phyloP scores from a whole-genome alignment of 805 yeast species.

The Ogataea pignaliae region DNA sequence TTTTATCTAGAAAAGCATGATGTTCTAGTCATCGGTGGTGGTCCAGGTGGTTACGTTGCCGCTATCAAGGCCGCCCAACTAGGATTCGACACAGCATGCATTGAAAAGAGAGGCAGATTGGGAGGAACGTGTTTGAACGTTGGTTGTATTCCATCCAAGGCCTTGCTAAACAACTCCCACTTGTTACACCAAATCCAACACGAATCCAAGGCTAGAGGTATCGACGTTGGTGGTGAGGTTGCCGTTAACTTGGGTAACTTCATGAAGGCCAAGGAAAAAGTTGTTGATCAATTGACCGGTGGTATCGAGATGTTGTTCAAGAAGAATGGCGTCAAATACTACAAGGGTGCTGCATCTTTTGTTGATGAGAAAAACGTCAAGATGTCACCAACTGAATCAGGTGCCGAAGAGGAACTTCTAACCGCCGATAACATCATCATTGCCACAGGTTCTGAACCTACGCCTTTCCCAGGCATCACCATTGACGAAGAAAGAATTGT shows the following conservation, averaged over 20 bases:
- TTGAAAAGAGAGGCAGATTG: conserved; percentile 91
- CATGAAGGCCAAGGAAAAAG: conserved; percentile 88
- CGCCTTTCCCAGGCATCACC: conserved; percentile 97
- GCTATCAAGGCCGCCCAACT: conserved; percentile 98
- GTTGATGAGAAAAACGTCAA: conserved; percentile 71
- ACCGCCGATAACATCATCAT: conserved; percentile 85
- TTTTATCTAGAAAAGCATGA: conserved; percentile 55
- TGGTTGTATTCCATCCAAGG: conserved; percentile 98
- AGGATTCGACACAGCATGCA: conserved; percentile 91
- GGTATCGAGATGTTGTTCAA: conserved; percentile 95
- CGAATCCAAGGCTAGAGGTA: conserved; percentile 86
- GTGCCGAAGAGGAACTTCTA: conserved; percentile 65
- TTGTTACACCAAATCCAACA: conserved; percentile 82
- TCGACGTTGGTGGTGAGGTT: conserved; percentile 70
- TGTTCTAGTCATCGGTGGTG: conserved; percentile 95
- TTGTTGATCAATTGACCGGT: conserved; percentile 83
- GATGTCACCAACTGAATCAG: conserved; percentile 78
- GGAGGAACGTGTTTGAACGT: conserved; percentile 99
- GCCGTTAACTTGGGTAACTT: conserved; percentile 69
- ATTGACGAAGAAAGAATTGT: conserved; percentile 97
- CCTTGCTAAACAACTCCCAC: conserved; percentile 91
- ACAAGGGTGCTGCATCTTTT: conserved; percentile 90
- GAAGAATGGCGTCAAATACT: conserved; percentile 91
- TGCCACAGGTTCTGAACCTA: conserved; percentile 98
- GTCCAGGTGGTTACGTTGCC: conserved; percentile 99